Evolutionary conservation across 768 basidiomycete genomes (phyloP).

Genomic region (Sarcomyxa edulis): DNA sequence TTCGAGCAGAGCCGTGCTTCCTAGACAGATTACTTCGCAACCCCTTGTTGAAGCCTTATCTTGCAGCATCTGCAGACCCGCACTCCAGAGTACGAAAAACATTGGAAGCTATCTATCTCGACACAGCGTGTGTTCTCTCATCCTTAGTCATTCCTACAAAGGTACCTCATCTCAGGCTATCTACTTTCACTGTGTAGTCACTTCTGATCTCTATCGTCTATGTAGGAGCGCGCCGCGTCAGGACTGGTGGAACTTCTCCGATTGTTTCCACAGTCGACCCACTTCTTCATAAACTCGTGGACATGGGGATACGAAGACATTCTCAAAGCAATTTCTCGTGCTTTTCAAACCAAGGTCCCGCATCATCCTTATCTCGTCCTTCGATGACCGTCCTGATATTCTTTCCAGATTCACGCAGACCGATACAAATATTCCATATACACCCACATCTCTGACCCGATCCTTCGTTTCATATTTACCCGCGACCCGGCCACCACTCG

Average conservation of each 20-base stretch:
- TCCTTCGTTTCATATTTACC: conserved; percentile 56
- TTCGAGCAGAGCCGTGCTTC: conserved; percentile 84
- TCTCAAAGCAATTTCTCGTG: conserved; percentile 64
- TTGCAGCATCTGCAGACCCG: conserved; percentile 29
- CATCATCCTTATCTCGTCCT: background rate
- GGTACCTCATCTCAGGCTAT: conserved; percentile 24
- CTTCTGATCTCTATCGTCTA: background rate
- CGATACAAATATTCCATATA: conserved; percentile 80
- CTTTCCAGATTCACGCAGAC: conserved; percentile 77
- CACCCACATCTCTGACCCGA: conserved; percentile 50
- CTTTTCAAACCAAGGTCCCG: conserved; percentile 62
- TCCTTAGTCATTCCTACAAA: conserved; percentile 52
- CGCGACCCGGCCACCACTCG: conserved; percentile 58
- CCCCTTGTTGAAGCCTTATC: conserved; percentile 67
- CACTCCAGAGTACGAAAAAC: conserved; percentile 30
- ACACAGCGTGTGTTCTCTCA: conserved; percentile 67
- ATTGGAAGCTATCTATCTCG: conserved; percentile 77
- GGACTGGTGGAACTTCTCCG: conserved; percentile 69
- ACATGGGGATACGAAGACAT: conserved; percentile 97
- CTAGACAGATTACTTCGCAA: conserved; percentile 63
- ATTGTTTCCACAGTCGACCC: conserved; percentile 54
- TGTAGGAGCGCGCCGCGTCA: conserved; percentile 57
- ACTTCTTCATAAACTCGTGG: conserved; percentile 92
- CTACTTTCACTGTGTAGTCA: too few species aligned
- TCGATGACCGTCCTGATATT: background rate